Evolutionary conservation across 2,329 filamentous ascomycete genomes (phyloP), one percentile per base, ranked within the genome.

Genomic region (Apiospora pterosperma): DNA sequence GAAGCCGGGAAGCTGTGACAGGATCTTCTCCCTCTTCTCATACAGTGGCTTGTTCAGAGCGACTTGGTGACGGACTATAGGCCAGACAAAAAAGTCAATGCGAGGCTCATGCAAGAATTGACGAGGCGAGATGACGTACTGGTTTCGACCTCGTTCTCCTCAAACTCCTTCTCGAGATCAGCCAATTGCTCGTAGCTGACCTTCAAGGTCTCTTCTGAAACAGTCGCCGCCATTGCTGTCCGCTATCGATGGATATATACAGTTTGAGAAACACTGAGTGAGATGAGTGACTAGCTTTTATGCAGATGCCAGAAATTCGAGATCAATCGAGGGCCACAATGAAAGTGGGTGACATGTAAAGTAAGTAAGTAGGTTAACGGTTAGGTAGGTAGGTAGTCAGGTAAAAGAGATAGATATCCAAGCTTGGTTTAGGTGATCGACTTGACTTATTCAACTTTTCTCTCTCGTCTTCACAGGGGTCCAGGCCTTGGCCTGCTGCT

Each of bases 101-200:
- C 5, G 21, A 19, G 7, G 7, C 28, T 28, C 48, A 55, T 7
- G 5, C 3, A n/a, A 10, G 1, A 41, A 14, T 12, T 41, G 21
- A 16, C 5, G 11, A 5, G 36, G 31, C 7, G 19, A 8, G 25
- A 63, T 42, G 34, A 85, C 90, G 76, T 84, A 97, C 93, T 85
- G 73, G 96, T 90, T 76, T 97, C 90, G 39, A 90, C 84, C 79
- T 97, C 93, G 39, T 89, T 88, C 72, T 94, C 88, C 66, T 94
- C 89, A 73, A 97, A 97, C 68, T 96, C 90, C 70, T 88, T 85
- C 82, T 97, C 92, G 68, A 97, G 84, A 64, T 90, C 85, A 65
- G 88, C 86, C 69, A 98, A 88, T 76, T 95, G 87, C 78, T 93
- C 90, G 78, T 92, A 94, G 65, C 84, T 85, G 67, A 90, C 79